Percentiles rank a stretch among this genome's conserved stretches.
phyloP scores from a whole-genome alignment of 208 protist species.

The Acanthamoeba lenticulata region DNA sequence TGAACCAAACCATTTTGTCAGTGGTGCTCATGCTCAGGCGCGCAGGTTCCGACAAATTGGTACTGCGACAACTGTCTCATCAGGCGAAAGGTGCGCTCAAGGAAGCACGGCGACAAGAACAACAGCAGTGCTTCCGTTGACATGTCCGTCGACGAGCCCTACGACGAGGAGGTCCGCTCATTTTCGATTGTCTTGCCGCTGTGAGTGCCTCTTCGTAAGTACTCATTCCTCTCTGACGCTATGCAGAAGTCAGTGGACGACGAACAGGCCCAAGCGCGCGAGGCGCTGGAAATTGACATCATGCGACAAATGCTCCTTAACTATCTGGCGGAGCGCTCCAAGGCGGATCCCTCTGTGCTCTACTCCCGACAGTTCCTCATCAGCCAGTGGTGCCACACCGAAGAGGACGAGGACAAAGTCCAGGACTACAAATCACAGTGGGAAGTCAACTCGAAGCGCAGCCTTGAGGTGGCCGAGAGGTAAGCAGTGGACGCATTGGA shows the following conservation, averaged over 20 bases:
- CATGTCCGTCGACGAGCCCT: slow-evolving; percentile 28
- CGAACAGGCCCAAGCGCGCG: neutral
- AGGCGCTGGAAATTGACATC: slow-evolving; percentile 14
- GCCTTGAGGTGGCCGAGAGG: slow-evolving; percentile 5
- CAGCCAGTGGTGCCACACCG: slow-evolving; percentile 50
- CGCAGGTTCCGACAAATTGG: slow-evolving; percentile 11
- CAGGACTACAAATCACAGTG: slow-evolving; percentile 66
- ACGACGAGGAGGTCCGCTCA: neutral
- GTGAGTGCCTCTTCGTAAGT: neutral
- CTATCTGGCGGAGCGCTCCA: slow-evolving; percentile 45
- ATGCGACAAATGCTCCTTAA: slow-evolving; percentile 57
- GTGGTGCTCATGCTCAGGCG: neutral
- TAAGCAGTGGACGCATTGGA: neutral
- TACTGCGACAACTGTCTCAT: slow-evolving; percentile 64
- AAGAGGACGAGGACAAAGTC: slow-evolving; percentile 9
- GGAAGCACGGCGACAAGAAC: neutral
- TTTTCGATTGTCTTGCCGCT: neutral
- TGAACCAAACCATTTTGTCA: neutral
- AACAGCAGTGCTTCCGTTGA: neutral
- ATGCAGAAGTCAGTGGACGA: neutral
- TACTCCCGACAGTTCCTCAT: slow-evolving; percentile 66
- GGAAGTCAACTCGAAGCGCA: slow-evolving; percentile 30
- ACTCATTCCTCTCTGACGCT: neutral
- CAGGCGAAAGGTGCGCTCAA: slow-evolving; percentile 43
- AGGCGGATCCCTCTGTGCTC: slow-evolving; percentile 10